Evolutionary conservation across 2,329 filamentous ascomycete genomes (phyloP).

Genomic region (Ophiocordyceps polyrhachis-furcata): DNA sequence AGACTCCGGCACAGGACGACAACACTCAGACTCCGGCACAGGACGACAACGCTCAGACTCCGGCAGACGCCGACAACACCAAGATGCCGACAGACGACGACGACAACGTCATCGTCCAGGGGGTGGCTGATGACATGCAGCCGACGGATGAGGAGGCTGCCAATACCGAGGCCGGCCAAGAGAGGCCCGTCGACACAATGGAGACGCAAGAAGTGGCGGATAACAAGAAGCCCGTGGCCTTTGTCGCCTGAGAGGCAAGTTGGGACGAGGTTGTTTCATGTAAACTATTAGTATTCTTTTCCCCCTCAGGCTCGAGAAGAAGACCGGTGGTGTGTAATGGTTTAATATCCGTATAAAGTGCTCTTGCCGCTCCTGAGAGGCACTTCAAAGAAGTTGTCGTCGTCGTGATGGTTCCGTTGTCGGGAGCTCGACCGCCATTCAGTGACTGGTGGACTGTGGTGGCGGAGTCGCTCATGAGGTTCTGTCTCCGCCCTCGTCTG

Average conservation of each 20-base stretch:
- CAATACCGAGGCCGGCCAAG: not conserved
- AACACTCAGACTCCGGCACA: no score
- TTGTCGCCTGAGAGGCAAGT: not conserved
- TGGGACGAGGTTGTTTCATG: not conserved
- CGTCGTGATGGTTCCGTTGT: not conserved
- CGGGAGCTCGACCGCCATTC: not conserved
- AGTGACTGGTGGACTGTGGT: constrained; percentile 7
- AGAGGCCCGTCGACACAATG: not conserved
- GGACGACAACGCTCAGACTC: no score
- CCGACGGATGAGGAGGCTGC: not conserved
- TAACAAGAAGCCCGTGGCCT: not conserved
- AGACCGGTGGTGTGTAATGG: not conserved
- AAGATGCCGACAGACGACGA: no score
- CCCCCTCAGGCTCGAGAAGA: not conserved
- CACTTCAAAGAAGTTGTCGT: constrained; percentile 8
- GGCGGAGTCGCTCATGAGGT: not conserved
- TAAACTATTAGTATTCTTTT: not conserved
- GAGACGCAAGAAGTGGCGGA: no score
- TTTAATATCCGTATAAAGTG: constrained; percentile 12
- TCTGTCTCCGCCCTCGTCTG: constrained; percentile 3
- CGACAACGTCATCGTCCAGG: no score
- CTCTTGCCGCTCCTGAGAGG: constrained; percentile 18
- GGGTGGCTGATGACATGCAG: not conserved
- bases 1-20: no score
- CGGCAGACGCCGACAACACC: no score